Evolutionary conservation across 805 yeast species (phyloP).

Genomic region (Candida argentea): DNA sequence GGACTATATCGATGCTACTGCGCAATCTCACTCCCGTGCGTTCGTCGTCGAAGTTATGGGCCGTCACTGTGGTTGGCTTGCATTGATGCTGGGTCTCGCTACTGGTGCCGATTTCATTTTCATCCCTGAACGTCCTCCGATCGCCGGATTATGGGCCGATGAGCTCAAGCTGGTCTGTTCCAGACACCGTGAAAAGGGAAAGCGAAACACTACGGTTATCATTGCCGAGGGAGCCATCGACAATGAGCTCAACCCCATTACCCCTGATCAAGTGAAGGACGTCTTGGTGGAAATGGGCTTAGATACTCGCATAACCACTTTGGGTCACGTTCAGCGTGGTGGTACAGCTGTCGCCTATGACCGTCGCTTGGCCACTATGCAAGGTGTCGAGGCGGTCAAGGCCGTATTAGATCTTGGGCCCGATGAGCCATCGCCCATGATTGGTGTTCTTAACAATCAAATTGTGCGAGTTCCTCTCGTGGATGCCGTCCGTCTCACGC

Average conservation of each 20-base stretch:
- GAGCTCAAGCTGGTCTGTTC: constrained; percentile 54
- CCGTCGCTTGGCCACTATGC: constrained; percentile 62
- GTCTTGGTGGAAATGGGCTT: constrained; percentile 59
- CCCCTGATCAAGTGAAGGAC: constrained; percentile 54
- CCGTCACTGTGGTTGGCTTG: constrained; percentile 85
- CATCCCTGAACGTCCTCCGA: constrained; percentile 73
- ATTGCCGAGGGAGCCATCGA: constrained; percentile 83
- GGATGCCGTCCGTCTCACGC: constrained; percentile 64
- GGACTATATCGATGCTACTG: constrained; percentile 79
- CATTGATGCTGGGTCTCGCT: constrained; percentile 69
- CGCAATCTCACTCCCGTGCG: constrained; percentile 74
- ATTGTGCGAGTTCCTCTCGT: constrained; percentile 58
- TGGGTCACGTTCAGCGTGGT: constrained; percentile 80
- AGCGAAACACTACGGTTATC: constrained; percentile 68
- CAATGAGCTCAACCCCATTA: constrained; percentile 55
- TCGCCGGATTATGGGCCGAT: constrained; percentile 52
- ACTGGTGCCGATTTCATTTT: constrained; percentile 74
- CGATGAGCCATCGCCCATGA: constrained; percentile 70
- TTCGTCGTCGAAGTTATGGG: constrained; percentile 86
- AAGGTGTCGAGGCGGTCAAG: constrained; percentile 75
- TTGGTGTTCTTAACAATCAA: constrained; percentile 62
- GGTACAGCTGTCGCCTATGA: constrained; percentile 74
- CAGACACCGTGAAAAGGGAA: constrained; percentile 61
- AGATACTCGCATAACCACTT: constrained; percentile 68
- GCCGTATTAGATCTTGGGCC: constrained; percentile 63